phyloP scores from a whole-genome alignment of 1,284 basidiomycete species.

The Mycena citricolor region DNA sequence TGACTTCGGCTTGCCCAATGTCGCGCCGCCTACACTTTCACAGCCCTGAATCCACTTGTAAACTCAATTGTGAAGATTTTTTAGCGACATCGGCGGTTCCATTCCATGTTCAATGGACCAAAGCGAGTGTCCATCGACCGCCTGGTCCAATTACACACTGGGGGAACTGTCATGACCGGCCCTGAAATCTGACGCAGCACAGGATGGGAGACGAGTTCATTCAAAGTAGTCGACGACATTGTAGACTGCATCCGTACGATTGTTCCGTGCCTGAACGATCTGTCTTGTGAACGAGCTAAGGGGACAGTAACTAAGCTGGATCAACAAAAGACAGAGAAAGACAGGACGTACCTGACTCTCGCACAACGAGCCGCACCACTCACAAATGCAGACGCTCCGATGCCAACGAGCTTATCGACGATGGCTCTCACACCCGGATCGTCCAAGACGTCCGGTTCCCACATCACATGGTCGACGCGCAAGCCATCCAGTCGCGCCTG shows the following conservation, averaged over 20 bases:
- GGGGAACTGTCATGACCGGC: no score
- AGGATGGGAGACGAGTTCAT: no score
- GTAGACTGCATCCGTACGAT: neutral
- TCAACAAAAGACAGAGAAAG: neutral
- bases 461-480: slow-evolving; percentile 12
- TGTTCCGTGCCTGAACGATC: neutral
- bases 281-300: neutral
- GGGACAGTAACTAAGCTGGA: neutral
- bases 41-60: no score
- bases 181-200: no score
- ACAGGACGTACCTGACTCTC: slow-evolving; percentile 34
- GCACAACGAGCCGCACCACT: slow-evolving; percentile 41
- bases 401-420: slow-evolving; percentile 48
- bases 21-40: no score
- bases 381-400: slow-evolving; percentile 45
- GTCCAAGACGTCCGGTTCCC: slow-evolving; percentile 36
- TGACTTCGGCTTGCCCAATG: no score
- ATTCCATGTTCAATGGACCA: no score
- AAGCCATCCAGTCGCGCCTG: slow-evolving; percentile 30
- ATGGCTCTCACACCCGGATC: slow-evolving; percentile 49
- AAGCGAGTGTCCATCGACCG: no score
- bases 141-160: no score
- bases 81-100: no score
- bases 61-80: no score
- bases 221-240: neutral